Percentiles rank a stretch among this genome's conserved stretches.
phyloP scores from a whole-genome alignment of 164 flowering plant genomes.

The Piper longum region DNA sequence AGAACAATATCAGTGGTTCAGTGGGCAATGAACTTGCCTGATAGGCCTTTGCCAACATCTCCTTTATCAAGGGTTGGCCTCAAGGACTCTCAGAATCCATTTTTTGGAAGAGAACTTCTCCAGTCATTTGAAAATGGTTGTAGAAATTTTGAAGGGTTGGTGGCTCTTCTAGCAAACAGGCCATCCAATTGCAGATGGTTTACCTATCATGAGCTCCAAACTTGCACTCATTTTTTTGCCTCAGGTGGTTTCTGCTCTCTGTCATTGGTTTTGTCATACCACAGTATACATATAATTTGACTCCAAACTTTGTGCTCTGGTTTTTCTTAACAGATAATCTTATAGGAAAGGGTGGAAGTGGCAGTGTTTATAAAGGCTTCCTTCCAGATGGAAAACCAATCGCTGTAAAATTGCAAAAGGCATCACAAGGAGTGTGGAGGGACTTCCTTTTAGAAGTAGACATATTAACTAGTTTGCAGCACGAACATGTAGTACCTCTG shows the following conservation, averaged over 20 bases:
- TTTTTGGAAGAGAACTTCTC: constrained; percentile 5
- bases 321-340: constrained; percentile 36
- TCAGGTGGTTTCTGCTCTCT: constrained; percentile 28
- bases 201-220: constrained; percentile 31
- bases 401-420: constrained; percentile 56
- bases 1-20: constrained; percentile 43
- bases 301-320: not conserved
- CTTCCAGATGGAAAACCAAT: constrained; percentile 56
- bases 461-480: constrained; percentile 52
- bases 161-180: constrained; percentile 22
- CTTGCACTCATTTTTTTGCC: constrained; percentile 50
- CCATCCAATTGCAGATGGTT: constrained; percentile 38
- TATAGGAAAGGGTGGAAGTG: constrained; percentile 78
- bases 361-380: constrained; percentile 61
- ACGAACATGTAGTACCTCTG: constrained; percentile 45
- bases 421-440: constrained; percentile 53
- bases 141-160: constrained; percentile 22
- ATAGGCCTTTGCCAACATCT: constrained; percentile 16
- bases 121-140: constrained; percentile 5
- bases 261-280: not conserved
- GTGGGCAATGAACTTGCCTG: constrained; percentile 46
- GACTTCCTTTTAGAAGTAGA: constrained; percentile 59
- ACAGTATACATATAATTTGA: not conserved
- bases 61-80: constrained; percentile 5
- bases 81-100: constrained; percentile 9